Percentiles rank a stretch among this genome's conserved stretches.
phyloP scores from a whole-genome alignment of 306 rosid species.

The Vigna trinervia region DNA sequence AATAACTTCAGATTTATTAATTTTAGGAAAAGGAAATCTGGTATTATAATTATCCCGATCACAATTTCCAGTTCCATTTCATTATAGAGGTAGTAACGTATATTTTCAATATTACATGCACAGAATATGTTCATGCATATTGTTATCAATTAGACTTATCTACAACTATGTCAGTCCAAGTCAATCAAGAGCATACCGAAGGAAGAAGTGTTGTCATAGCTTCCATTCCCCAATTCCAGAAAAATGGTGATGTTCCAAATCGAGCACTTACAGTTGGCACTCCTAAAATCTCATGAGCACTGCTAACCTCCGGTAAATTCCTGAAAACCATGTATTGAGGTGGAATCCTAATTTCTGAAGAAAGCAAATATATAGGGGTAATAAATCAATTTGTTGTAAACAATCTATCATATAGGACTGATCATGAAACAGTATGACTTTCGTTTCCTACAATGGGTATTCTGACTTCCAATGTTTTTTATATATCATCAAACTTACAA shows the following conservation, averaged over 20 bases:
- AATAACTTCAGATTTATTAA: not conserved
- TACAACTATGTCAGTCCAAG: slow-evolving; percentile 24
- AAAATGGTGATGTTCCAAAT: slow-evolving; percentile 93
- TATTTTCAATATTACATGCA: not conserved
- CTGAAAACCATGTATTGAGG: slow-evolving; percentile 60
- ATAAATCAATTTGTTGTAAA: slow-evolving; percentile 29
- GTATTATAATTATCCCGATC: not conserved
- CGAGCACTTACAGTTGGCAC: slow-evolving; percentile 96
- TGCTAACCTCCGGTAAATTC: slow-evolving; percentile 94
- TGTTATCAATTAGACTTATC: slow-evolving; percentile 31
- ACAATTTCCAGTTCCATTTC: not conserved
- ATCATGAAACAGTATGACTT: slow-evolving; percentile 20
- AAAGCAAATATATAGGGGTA: slow-evolving; percentile 44
- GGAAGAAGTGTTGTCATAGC: slow-evolving; percentile 81
- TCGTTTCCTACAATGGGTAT: slow-evolving; percentile 1
- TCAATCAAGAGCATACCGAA: slow-evolving; percentile 50
- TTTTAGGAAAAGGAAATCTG: not conserved
- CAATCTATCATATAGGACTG: slow-evolving; percentile 26
- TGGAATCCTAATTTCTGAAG: slow-evolving; percentile 45
- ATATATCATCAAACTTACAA: slow-evolving; percentile 67
- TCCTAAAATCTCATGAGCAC: slow-evolving; percentile 82
- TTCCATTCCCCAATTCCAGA: slow-evolving; percentile 98
- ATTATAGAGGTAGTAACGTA: not conserved
- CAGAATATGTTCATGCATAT: slow-evolving; percentile 31
- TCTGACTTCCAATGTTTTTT: slow-evolving; percentile 36